Evolutionary conservation across 2,329 filamentous ascomycete species (phyloP), one percentile per base, ranked within the genome.

Genomic region (Sarocladiaceae sp.): DNA sequence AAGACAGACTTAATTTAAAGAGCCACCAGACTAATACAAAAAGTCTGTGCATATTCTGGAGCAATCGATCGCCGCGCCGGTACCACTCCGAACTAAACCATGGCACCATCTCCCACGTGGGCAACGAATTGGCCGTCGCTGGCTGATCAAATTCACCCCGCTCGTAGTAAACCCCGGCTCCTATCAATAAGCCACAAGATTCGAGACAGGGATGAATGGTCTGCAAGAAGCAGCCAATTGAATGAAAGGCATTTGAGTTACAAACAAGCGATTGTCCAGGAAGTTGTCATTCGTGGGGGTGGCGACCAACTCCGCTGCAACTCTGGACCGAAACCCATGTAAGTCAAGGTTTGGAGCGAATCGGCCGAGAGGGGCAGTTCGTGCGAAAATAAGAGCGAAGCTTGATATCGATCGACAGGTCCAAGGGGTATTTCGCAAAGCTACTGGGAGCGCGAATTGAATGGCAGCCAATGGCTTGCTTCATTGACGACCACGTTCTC

Each of bases 351-450:
- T 26, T 28, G 23, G 23, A 10, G 7, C 22, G 22, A n/a, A n/a
- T 22, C 37, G 37, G 37, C 37, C 37, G 37, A 44, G 40, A 44
- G 40, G 22, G 40, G 40, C n/a, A 22, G 17, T n/a, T n/a, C n/a
- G n/a, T n/a, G n/a, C n/a, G n/a, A n/a, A n/a, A n/a, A n/a, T n/a
- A n/a, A n/a, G n/a, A n/a, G n/a, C n/a, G n/a, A n/a, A 28, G 28
- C 40, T 44, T 44, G 40, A 44, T 44, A 20, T 26, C 22, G 40
- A 44, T 44, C 40, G 40, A 44, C 40, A 44, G 23, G 40, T 44
- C 17, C 40, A 10, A 28, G 40, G 20, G 23, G 40, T 22, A 44
- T 12, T 23, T 15, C 18, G 40, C 17, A 13, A 28, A 26, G 40
- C 7, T 44, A 4, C 17, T 20, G 20, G 17, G 23, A 23, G 23